Base-by-base conservation (phyloP, 768 basidiomycete genomes). In the Pleurotus tuoliensis region DNA sequence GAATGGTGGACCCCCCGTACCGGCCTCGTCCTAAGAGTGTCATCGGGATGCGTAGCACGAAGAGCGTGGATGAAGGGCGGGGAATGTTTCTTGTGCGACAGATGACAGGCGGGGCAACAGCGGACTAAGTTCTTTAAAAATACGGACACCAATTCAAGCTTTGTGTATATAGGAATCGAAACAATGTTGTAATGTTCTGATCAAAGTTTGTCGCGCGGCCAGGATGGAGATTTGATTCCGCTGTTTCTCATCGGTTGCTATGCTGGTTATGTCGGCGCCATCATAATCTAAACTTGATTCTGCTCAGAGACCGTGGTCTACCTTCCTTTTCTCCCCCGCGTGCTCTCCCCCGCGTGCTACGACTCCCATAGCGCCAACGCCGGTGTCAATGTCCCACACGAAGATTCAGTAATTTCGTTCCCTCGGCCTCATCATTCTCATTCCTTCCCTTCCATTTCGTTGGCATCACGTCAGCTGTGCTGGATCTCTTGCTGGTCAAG, bases 71-170 rank as follows among this genome's bases (percentile, higher is more conserved):
- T 60, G 87, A 89, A 66, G 88, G 85, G 11, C 74, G 86, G 47
- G 86, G 83, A 38, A 80, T 91, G 87, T 88, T 82, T 69, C 72
- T 92, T 56, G 87, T 92, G 46, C 76, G 83, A 63, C 90, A 92
- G 67, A 76, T 92, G 76, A 92, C 91, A 6, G 90, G 88, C 24
- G 76, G 59, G 46, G 37, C 51, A 3, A 25, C 38, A 24, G 51
- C 51, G 30, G 30, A 34, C 30, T 34, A 34, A 34, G 11, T 34
- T 34, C 30, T 34, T 9, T 30, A 3, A 9, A 30, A 34, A 34
- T 34, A 9, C 30, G 30, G 30, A 34, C 30, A 11, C 11, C 30
- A 34, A 34, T 34, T 34, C 30, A 34, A 34, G 30, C 30, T 34
- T 34, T 34, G 30, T 34, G 30, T 34, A 34, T 34, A 34, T 34